Base-by-base conservation (phyloP, 2,329 filamentous ascomycete genomes). In the Chaetomium olivaceum region DNA sequence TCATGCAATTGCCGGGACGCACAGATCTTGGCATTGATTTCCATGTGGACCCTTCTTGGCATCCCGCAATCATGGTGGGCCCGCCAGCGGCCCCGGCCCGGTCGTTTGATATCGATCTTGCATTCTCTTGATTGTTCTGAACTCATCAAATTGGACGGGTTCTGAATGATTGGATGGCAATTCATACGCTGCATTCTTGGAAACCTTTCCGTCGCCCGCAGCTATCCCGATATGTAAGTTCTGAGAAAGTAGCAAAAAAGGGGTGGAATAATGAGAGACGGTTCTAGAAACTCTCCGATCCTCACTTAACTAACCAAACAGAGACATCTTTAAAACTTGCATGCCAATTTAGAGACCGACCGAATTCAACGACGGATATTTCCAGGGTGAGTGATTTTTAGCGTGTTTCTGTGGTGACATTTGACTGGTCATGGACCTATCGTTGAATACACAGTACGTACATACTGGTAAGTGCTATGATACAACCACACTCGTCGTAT, bases 1-100 rank as follows among this genome's bases (percentile, higher is more conserved):
- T n/a, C 27, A 64, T 64, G 62, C 62, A 60, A 57, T 59, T 64
- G 57, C 51, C 57, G 51, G 57, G 57, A 56, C 43, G 14, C n/a
- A 21, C 11, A 3, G 8, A 8, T 19, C 61, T 58, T 59, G 55
- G 61, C 61, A 19, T 29, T 23, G 39, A 39, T 3, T 7, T 9
- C 8, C 43, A 21, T 31, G 21, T 21, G 58, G 46, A 23, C 23
- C 25, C 25, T 9, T 19, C 48, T 61, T 61, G 58, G 58, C 58
- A 61, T 61, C 58, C 58, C 58, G 48, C 48, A 27, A 9, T 33
- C 31, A 6, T 21, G 29, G 58, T 52, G 58, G 48, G 25, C 19
- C 57, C 57, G 39, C n/a, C 56, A 56, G 52, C 52, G 52, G 52
- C 29, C 29, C 31, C 51, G 25, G 51, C 19, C 51, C 25, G 51